Evolutionary conservation across 352 stramenopile genomes (phyloP), one percentile per base, ranked within the genome.

Genomic region (Pythium inflatum): DNA sequence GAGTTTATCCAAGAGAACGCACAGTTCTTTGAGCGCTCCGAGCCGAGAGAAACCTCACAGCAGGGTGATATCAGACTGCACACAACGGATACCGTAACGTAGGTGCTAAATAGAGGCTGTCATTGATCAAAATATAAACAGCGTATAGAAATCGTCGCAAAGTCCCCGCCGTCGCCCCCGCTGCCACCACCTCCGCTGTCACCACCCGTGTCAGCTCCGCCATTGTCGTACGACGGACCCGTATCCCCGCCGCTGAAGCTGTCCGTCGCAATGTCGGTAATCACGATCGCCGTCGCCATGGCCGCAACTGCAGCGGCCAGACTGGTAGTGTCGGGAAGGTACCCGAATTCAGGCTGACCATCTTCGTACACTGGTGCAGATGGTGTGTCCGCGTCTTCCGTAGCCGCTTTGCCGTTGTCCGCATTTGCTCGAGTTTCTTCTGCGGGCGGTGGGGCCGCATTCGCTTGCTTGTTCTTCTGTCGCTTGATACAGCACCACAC

Each of bases 321-420:
- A 27, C 16, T 41, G 22, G 36, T 59, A 43, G 33, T 70, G 51
- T 20, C 51, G 51, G 51, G 30, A 24, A 55, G 27, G 36, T 70
- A 50, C 16, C 53, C 24, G 43, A 45, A 33, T n/a, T 54, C 31
- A 22, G 18, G n/a, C 14, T 72, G 50, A 8, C 49, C 65, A 46
- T 72, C 66, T 48, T 56, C 57, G 65, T 72, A 72, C 36, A 63
- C 40, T 5, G 65, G 65, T 20, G 65, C 56, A 1, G 65, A 34
- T 14, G 65, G 56, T n/a, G n/a, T n/a, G n/a, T n/a, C n/a, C n/a
- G n/a, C n/a, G n/a, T n/a, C n/a, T n/a, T n/a, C n/a, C n/a, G n/a
- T n/a, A n/a, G n/a, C n/a, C n/a, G n/a, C n/a, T n/a, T n/a, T n/a
- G n/a, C n/a, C n/a, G n/a, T n/a, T n/a, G n/a, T n/a, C n/a, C n/a